A percentile compares a stretch with the other conserved stretches of the same genome.
These are phyloP conservation scores for Iris macrosiphon DNA, from an alignment of 106 monocot genomes.

Conservation along the genomic window DNA sequence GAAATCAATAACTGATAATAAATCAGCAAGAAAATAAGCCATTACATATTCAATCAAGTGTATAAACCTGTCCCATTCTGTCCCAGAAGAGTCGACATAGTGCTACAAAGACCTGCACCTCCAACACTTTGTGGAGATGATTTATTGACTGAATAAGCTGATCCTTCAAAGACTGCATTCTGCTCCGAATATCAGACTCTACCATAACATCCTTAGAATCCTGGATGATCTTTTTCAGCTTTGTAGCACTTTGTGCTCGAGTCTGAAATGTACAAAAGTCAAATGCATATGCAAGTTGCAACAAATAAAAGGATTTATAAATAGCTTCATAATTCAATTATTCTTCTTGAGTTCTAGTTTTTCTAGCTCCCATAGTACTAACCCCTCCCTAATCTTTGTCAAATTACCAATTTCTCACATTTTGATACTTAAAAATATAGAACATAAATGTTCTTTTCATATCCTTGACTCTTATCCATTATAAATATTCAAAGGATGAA, in stretches of 20 bases:
- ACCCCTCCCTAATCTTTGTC: too few species aligned
- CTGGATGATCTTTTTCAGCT: slow-evolving; percentile 92
- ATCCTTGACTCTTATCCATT: too few species aligned
- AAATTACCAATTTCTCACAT: too few species aligned
- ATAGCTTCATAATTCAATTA: too few species aligned
- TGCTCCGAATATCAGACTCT: slow-evolving; percentile 75
- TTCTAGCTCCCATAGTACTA: too few species aligned
- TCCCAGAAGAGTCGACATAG: slow-evolving; percentile 93
- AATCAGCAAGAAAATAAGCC: neutral
- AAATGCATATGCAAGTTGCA: too few species aligned
- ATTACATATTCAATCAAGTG: neutral
- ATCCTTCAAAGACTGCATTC: slow-evolving; percentile 91
- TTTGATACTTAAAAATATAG: too few species aligned
- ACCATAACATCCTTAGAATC: slow-evolving; percentile 72
- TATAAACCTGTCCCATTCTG: slow-evolving; percentile 87
- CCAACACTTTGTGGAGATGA: slow-evolving; percentile 65
- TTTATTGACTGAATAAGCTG: slow-evolving; percentile 64
- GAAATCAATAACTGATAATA: neutral
- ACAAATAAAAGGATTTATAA: too few species aligned
- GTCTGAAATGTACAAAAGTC: slow-evolving; percentile 44
- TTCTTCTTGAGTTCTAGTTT: too few species aligned
- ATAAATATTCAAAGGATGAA: too few species aligned
- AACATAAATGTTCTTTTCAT: too few species aligned
- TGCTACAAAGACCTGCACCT: slow-evolving; percentile 70
- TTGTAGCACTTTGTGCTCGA: slow-evolving; percentile 56